These are phyloP conservation scores for Oldenlandia corymbosa DNA, from an alignment of 257 asterid genomes.

Conservation along the genomic window DNA sequence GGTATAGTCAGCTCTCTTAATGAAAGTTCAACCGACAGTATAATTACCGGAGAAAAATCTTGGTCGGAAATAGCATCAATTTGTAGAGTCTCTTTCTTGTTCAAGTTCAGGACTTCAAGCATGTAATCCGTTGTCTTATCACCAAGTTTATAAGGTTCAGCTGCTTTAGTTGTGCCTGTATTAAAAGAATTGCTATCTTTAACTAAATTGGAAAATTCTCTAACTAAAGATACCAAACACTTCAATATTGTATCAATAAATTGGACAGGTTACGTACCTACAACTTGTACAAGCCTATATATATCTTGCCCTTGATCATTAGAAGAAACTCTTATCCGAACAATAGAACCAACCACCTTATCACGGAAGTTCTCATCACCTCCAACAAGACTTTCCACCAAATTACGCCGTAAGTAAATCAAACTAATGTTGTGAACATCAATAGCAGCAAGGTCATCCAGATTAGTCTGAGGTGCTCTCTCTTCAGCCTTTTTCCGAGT, in stretches of 20 bases:
- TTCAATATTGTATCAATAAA: constrained; percentile 9
- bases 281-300: constrained; percentile 90
- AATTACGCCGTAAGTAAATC: constrained; percentile 64
- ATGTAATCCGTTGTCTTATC: constrained; percentile 60
- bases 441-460: constrained; percentile 77
- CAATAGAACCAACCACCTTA: constrained; percentile 69
- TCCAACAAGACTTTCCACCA: constrained; percentile 64
- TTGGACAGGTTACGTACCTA: constrained; percentile 46
- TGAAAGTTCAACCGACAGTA: no score
- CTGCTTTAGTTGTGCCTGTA: constrained; percentile 66
- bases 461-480: constrained; percentile 39
- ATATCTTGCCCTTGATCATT: constrained; percentile 72
- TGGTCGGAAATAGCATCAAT: constrained; percentile 75
- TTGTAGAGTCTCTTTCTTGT: constrained; percentile 67
- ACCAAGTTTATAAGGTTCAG: constrained; percentile 70
- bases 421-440: constrained; percentile 75
- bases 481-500: constrained; percentile 51
- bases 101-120: constrained; percentile 80
- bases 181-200: constrained; percentile 3
- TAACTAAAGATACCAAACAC: background rate
- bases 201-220: constrained; percentile 9
- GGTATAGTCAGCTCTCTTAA: background rate
- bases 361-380: constrained; percentile 55
- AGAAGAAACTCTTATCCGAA: constrained; percentile 67
- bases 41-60: constrained; percentile 75